A percentile compares a stretch with the other conserved stretches of the same genome.
phyloP scores from a whole-genome alignment of 2,329 filamentous ascomycete genomes.

The Polychaeton citri region DNA sequence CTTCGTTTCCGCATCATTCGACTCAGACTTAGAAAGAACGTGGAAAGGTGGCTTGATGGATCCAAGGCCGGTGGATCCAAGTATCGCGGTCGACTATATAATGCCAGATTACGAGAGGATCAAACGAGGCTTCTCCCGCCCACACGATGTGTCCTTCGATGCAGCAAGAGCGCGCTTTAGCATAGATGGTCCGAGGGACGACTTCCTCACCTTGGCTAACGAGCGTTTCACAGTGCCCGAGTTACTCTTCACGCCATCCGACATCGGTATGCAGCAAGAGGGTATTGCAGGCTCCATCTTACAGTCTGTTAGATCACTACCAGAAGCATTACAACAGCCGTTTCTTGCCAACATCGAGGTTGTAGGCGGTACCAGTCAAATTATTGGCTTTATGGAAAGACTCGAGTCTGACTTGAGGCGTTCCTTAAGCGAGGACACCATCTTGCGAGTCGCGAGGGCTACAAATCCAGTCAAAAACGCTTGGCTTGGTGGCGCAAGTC shows the following conservation, averaged over 20 bases:
- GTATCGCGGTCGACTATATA: constrained; percentile 77
- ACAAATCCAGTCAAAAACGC: constrained; percentile 64
- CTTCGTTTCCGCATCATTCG: constrained; percentile 53
- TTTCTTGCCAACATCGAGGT: constrained; percentile 79
- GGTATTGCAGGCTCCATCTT: constrained; percentile 74
- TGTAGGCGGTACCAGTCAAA: constrained; percentile 70
- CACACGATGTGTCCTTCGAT: constrained; percentile 58
- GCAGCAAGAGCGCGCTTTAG: constrained; percentile 37
- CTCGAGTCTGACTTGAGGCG: constrained; percentile 31
- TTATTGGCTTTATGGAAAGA: constrained; percentile 70
- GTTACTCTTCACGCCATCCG: constrained; percentile 71
- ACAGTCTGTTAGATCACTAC: constrained; percentile 61
- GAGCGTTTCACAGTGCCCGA: constrained; percentile 87
- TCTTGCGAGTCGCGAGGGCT: constrained; percentile 59
- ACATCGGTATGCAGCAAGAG: constrained; percentile 72
- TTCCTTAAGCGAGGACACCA: constrained; percentile 50
- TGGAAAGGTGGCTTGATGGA: constrained; percentile 66
- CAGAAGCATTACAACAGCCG: constrained; percentile 70
- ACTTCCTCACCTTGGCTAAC: constrained; percentile 75
- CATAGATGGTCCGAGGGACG: constrained; percentile 46
- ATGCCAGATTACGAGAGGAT: constrained; percentile 62
- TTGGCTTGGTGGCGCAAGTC: constrained; percentile 71
- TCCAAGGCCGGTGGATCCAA: constrained; percentile 30
- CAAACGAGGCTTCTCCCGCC: constrained; percentile 56
- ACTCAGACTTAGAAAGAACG: constrained; percentile 60